Conservation (phyloP, 208 protist genomes). For the Trypanosoma congolense region DNA sequence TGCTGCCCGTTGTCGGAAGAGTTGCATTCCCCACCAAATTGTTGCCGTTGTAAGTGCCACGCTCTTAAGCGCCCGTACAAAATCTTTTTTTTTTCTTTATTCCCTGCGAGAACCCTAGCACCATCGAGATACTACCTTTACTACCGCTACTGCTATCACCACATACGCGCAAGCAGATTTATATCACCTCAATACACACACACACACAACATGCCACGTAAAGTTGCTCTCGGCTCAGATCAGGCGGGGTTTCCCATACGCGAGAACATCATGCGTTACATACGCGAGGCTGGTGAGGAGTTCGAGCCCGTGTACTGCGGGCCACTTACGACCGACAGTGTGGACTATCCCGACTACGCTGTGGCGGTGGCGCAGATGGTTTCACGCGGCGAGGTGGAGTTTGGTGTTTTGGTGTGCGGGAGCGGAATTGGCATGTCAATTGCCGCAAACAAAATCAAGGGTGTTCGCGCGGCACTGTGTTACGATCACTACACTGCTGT, state of each 20-base stretch:
- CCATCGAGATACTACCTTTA: no score
- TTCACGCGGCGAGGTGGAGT: conserved; percentile 46
- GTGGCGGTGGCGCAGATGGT: conserved; percentile 56
- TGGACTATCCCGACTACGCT: conserved; percentile 94
- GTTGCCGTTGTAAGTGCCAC: no score
- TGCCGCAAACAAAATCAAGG: conserved; percentile 91
- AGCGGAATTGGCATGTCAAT: conserved; percentile 95
- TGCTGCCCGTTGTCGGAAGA: no score
- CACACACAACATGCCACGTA: conserved; percentile 34
- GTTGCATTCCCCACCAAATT: no score
- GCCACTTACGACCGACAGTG: conserved; percentile 31
- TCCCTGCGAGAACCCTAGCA: no score
- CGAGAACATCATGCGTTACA: conserved; percentile 59
- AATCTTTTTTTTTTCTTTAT: no score
- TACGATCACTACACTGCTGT: conserved; percentile 88
- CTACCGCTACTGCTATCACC: no score
- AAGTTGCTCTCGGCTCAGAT: conserved; percentile 86
- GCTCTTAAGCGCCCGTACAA: no score
- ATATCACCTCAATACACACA: no score
- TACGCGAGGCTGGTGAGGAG: conserved; percentile 38
- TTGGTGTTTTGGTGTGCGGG: conserved; percentile 89
- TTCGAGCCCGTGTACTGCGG: conserved; percentile 78
- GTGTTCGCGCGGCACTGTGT: conserved; percentile 91
- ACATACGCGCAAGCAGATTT: no score
- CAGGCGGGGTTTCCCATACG: conserved; percentile 69